phyloP scores from a whole-genome alignment of 2,329 filamentous ascomycete genomes.

The Alternaria ethzedia region DNA sequence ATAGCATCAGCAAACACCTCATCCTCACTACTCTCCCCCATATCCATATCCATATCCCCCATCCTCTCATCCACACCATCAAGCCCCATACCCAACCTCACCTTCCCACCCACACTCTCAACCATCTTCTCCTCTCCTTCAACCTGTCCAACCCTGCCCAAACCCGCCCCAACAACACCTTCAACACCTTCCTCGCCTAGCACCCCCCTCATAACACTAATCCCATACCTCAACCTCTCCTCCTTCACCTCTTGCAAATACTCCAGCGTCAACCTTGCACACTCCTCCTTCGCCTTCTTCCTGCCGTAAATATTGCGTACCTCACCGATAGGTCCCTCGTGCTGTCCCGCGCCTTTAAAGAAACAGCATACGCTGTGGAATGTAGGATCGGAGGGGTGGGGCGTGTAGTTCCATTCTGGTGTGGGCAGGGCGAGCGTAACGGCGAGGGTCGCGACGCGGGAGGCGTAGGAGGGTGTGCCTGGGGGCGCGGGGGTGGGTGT shows the following conservation, averaged over 20 bases:
- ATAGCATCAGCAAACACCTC: not conserved
- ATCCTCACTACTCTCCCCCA: not conserved
- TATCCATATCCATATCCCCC: not conserved
- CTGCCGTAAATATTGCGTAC: conserved; percentile 54
- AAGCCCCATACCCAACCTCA: not conserved
- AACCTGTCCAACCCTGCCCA: not conserved
- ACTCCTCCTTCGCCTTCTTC: conserved; percentile 58
- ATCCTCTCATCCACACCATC: not conserved
- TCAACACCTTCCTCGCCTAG: not conserved
- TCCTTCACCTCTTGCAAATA: conserved; percentile 48
- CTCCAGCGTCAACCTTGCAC: conserved; percentile 51
- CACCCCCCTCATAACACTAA: conserved; percentile 23
- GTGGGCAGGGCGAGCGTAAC: conserved; percentile 25
- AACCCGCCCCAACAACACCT: not conserved
- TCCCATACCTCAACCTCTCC: conserved; percentile 23
- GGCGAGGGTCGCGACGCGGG: conserved; percentile 29
- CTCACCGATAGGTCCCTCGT: conserved; percentile 48
- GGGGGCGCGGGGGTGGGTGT: not conserved
- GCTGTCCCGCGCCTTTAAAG: conserved; percentile 36
- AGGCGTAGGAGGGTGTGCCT: conserved; percentile 5
- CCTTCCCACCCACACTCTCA: not conserved
- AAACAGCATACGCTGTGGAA: conserved; percentile 47
- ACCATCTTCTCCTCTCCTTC: not conserved
- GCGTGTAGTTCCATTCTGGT: conserved; percentile 26
- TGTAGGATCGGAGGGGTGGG: conserved; percentile 14